Percentiles rank a stretch among this genome's conserved stretches.
Conservation (phyloP, 2,329 filamentous ascomycete species). For the Pseudogymnoascus sp. region DNA sequence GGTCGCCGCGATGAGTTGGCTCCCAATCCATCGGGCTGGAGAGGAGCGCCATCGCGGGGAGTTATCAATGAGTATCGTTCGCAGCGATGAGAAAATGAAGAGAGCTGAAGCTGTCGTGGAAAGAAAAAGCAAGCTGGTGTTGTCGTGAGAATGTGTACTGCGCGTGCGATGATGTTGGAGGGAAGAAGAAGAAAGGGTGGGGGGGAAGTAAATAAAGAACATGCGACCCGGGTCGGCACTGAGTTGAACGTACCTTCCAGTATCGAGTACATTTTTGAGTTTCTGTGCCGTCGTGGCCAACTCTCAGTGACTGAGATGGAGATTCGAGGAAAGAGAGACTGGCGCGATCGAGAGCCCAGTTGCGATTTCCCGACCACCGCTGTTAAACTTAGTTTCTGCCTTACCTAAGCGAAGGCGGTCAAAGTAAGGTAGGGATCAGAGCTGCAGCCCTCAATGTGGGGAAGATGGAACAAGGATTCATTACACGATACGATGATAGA, state of each 20-base stretch:
- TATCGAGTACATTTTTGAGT: conserved; percentile 4
- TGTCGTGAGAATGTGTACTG: not conserved
- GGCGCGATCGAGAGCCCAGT: not conserved
- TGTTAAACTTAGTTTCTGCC: conserved; percentile 6
- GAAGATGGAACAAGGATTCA: not conserved
- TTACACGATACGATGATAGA: not conserved
- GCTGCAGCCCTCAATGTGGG: not conserved
- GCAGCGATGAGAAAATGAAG: not conserved
- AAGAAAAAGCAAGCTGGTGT: not conserved
- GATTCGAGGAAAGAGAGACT: not conserved
- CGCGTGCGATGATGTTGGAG: not conserved
- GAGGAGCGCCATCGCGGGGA: not conserved
- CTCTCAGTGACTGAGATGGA: conserved; percentile 1
- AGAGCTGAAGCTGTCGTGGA: not conserved
- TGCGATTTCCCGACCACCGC: not conserved
- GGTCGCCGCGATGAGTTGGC: not conserved
- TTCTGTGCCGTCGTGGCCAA: conserved; percentile 3
- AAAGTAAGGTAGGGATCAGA: conserved; percentile 1
- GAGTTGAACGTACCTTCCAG: not conserved
- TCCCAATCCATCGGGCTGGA: conserved; percentile 1
- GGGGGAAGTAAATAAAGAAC: not conserved
- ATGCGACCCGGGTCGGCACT: not conserved
- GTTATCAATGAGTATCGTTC: not conserved
- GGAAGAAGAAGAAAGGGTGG: not conserved
- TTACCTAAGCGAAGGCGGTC: conserved; percentile 8